phyloP scores from a whole-genome alignment of 768 basidiomycete genomes.

The Ramaria sp. region DNA sequence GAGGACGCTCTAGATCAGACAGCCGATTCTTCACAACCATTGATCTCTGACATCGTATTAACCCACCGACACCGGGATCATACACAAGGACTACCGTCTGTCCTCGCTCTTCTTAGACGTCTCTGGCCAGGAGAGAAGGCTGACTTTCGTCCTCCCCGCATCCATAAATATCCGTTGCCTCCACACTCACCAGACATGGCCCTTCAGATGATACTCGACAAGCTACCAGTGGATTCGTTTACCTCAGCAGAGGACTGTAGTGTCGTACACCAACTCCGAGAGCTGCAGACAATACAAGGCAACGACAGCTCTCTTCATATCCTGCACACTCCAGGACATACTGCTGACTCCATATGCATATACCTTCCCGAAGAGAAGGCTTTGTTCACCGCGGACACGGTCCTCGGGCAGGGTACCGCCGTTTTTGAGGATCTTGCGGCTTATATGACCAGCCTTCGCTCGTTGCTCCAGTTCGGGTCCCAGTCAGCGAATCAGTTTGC shows the following conservation, averaged over 20 bases:
- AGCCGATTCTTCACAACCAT: conserved; percentile 30
- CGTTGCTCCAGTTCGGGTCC: conserved; percentile 30
- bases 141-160: conserved; percentile 49
- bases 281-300: conserved; percentile 40
- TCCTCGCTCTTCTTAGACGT: conserved; percentile 52
- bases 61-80: conserved; percentile 92
- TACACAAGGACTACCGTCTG: conserved; percentile 58
- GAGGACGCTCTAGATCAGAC: conserved; percentile 43
- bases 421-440: conserved; percentile 75
- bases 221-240: conserved; percentile 34
- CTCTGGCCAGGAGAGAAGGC: conserved; percentile 48
- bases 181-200: conserved; percentile 19
- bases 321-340: conserved; percentile 86
- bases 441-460: conserved; percentile 56
- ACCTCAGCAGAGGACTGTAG: conserved; percentile 25
- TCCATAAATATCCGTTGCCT: conserved; percentile 61
- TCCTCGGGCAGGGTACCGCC: conserved; percentile 84
- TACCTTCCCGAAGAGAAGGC: conserved; percentile 56
- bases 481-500: conserved; percentile 22
- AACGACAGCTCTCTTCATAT: conserved; percentile 37
- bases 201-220: conserved; percentile 29
- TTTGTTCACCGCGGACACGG: conserved; percentile 84
- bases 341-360: conserved; percentile 72
- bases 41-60: conserved; percentile 81
- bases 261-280: conserved; percentile 45